phyloP scores from a whole-genome alignment of 73 alveolate species.

The Blepharisma stoltei region DNA sequence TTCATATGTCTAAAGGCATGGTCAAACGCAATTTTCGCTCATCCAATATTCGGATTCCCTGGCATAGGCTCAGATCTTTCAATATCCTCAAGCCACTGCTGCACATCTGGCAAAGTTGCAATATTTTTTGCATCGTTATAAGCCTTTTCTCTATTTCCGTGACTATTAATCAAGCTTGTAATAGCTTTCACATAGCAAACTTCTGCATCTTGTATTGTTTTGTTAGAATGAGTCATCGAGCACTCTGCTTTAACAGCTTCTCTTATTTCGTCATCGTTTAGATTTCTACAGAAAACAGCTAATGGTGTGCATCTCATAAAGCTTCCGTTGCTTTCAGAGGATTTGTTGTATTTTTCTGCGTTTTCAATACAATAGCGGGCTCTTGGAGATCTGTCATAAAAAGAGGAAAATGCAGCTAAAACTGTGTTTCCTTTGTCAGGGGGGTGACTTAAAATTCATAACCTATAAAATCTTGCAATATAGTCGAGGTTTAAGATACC shows the following conservation, averaged over 20 bases:
- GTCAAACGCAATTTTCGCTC: slow-evolving; percentile 38
- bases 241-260: slow-evolving; percentile 39
- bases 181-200: slow-evolving; percentile 35
- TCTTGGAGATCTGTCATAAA: not conserved
- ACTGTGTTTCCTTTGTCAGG: slow-evolving; percentile 34
- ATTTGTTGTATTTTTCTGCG: slow-evolving; percentile 31
- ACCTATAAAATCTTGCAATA: slow-evolving; percentile 58
- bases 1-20: slow-evolving; percentile 24
- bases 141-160: not conserved
- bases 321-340: slow-evolving; percentile 75
- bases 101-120: not conserved
- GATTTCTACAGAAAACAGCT: slow-evolving; percentile 63
- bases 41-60: slow-evolving; percentile 30
- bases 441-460: slow-evolving; percentile 49
- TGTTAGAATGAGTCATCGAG: slow-evolving; percentile 41
- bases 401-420: not conserved
- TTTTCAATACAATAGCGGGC: not conserved
- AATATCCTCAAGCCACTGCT: slow-evolving; percentile 27
- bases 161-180: slow-evolving; percentile 24
- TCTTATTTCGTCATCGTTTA: slow-evolving; percentile 42
- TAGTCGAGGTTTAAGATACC: slow-evolving; percentile 43
- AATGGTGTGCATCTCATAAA: slow-evolving; percentile 82
- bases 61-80: slow-evolving; percentile 2
- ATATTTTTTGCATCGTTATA: not conserved
- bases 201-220: slow-evolving; percentile 17